Conservation (phyloP, 2,329 filamentous ascomycete genomes). For the Malbranchea cinnamomea region DNA sequence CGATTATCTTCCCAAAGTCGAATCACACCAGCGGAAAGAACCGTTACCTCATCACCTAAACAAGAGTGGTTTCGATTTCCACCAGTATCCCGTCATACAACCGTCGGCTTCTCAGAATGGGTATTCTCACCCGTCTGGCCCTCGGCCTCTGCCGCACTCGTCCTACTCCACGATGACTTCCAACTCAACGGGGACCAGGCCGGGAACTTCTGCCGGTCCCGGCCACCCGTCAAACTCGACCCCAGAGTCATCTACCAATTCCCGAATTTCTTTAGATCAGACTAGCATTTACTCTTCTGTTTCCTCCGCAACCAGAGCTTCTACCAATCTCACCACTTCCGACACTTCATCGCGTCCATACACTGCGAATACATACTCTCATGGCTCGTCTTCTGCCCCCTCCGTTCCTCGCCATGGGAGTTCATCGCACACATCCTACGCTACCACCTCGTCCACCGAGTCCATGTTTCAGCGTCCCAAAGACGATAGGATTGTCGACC, state of each 20-base stretch:
- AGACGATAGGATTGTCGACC: slow-evolving; percentile 63
- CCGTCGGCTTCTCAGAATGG: slow-evolving; percentile 35
- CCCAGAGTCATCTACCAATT: slow-evolving; percentile 36
- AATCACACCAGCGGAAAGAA: slow-evolving; percentile 48
- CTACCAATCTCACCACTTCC: slow-evolving; percentile 42
- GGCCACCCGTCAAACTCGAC: slow-evolving; percentile 46
- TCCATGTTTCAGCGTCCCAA: slow-evolving; percentile 18
- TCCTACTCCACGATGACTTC: slow-evolving; percentile 51
- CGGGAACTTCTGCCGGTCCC: slow-evolving; percentile 48
- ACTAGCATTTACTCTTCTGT: slow-evolving; percentile 47
- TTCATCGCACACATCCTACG: slow-evolving; percentile 23
- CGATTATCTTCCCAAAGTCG: slow-evolving; percentile 55
- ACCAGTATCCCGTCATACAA: slow-evolving; percentile 72
- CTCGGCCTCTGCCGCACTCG: slow-evolving; percentile 43
- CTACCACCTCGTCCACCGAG: slow-evolving; percentile 29
- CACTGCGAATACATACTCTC: too few relatives aligned
- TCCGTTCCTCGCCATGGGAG: background rate
- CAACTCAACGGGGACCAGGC: slow-evolving; percentile 61
- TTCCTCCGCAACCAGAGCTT: slow-evolving; percentile 43
- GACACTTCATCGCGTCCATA: slow-evolving; percentile 33
- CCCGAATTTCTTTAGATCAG: slow-evolving; percentile 47
- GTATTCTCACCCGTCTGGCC: slow-evolving; percentile 42
- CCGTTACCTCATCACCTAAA: slow-evolving; percentile 72
- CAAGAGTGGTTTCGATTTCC: slow-evolving; percentile 62
- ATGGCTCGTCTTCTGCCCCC: background rate